Conservation (phyloP, 225 moss, liverwort and hornwort species). For the Climacium dendroides region DNA sequence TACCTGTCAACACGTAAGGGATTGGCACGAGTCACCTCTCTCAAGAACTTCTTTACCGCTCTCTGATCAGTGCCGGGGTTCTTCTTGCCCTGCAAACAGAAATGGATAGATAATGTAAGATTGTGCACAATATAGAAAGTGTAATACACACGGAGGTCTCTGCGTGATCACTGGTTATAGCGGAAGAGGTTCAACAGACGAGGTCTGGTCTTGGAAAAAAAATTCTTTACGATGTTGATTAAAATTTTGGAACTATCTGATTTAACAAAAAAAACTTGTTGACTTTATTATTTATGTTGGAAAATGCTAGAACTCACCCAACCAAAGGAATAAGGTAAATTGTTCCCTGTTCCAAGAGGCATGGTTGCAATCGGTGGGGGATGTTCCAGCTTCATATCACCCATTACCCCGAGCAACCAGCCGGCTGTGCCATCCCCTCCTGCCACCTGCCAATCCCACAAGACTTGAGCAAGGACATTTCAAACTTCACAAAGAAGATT, state of each 20-base stretch:
- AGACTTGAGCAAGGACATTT: not conserved
- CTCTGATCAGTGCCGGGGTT: slow-evolving; percentile 55
- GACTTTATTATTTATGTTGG: too few relatives aligned
- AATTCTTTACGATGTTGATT: too few relatives aligned
- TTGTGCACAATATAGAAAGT: not conserved
- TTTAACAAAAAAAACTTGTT: not conserved
- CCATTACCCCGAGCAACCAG: slow-evolving; percentile 77
- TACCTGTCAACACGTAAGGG: slow-evolving; percentile 80
- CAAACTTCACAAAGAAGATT: not conserved
- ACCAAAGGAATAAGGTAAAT: slow-evolving; percentile 87
- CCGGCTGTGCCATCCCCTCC: slow-evolving; percentile 96
- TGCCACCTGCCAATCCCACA: slow-evolving; percentile 47
- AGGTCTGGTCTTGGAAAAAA: not conserved
- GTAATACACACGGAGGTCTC: not conserved
- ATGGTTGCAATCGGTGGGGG: slow-evolving; percentile 81
- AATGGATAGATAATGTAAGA: not conserved
- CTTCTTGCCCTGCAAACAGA: slow-evolving; percentile 64
- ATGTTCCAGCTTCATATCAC: slow-evolving; percentile 50
- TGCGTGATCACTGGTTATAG: not conserved
- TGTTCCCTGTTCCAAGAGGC: slow-evolving; percentile 91
- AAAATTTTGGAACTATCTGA: not conserved
- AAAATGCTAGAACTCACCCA: slow-evolving; percentile 50
- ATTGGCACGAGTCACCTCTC: slow-evolving; percentile 35
- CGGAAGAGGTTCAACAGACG: not conserved
- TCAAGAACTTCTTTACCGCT: slow-evolving; percentile 43